Evolutionary conservation across 345 rosid species (phyloP).

Genomic region (Nasturtium officinale): DNA sequence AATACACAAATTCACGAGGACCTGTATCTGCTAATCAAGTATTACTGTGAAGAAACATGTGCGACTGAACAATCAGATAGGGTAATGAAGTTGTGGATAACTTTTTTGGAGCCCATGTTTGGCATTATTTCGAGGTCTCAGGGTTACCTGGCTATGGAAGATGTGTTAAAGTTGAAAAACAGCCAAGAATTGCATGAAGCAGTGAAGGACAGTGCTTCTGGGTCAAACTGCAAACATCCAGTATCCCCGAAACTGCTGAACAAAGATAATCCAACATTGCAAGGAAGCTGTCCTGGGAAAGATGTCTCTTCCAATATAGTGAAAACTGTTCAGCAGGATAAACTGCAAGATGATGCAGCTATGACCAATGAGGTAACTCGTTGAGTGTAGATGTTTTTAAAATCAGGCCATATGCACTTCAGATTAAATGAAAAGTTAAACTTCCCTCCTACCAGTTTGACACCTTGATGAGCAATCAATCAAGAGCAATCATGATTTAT

Average conservation of each 20-base stretch:
- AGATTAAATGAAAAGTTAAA: neutral
- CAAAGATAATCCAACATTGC: constrained; percentile 56
- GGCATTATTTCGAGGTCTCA: constrained; percentile 75
- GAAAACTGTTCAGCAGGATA: constrained; percentile 33
- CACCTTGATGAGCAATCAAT: constrained; percentile 1
- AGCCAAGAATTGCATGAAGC: constrained; percentile 52
- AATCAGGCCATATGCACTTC: constrained; percentile 10
- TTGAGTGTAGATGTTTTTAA: constrained; percentile 13
- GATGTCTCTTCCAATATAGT: constrained; percentile 33
- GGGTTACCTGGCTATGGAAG: constrained; percentile 68
- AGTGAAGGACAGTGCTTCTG: constrained; percentile 51
- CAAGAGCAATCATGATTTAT: constrained; percentile 5
- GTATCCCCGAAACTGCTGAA: constrained; percentile 57
- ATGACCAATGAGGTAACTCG: constrained; percentile 57
- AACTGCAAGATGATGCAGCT: constrained; percentile 50
- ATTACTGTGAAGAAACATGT: constrained; percentile 86
- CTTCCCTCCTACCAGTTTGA: constrained; percentile 5
- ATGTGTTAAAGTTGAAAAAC: constrained; percentile 58
- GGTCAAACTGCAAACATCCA: constrained; percentile 51
- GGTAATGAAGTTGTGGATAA: constrained; percentile 87
- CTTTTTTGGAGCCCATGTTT: constrained; percentile 86
- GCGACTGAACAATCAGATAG: constrained; percentile 80
- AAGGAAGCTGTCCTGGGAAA: constrained; percentile 60
- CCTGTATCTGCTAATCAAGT: constrained; percentile 80
- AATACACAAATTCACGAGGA: constrained; percentile 88